Conservation (phyloP, 371 early-diverging fungal genomes). For the Rhizopus sp. region DNA sequence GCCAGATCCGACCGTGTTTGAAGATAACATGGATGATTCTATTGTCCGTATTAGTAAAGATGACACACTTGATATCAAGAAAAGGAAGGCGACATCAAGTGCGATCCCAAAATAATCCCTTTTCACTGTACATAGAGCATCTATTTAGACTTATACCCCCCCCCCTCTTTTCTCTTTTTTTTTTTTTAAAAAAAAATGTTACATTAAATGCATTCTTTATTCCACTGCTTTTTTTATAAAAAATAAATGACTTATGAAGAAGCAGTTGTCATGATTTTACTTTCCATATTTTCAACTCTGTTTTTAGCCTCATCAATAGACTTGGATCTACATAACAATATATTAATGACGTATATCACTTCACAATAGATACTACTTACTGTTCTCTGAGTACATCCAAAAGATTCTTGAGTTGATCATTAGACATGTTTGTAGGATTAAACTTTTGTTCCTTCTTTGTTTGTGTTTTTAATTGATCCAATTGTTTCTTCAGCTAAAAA, state of each 20-base stretch:
- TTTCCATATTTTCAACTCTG: conserved; percentile 3
- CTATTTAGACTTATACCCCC: neutral
- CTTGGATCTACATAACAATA: neutral
- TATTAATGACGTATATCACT: neutral
- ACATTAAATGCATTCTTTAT: neutral
- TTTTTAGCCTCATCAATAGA: conserved; percentile 1
- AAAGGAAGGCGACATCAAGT: no score
- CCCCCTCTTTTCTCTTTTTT: neutral
- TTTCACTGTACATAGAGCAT: neutral
- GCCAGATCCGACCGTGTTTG: conserved; percentile 26
- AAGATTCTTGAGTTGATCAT: neutral
- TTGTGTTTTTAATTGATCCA: neutral
- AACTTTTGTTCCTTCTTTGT: neutral
- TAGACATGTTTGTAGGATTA: conserved; percentile 1
- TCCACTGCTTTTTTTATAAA: neutral
- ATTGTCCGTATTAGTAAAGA: neutral
- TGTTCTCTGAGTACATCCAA: conserved; percentile 1
- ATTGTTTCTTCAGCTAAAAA: conserved; percentile 4
- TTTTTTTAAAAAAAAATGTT: neutral
- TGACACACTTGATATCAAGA: no score
- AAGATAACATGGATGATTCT: conserved; percentile 18
- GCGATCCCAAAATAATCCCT: no score
- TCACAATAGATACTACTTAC: neutral
- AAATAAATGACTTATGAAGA: neutral
- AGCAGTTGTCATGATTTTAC: neutral